phyloP scores from a whole-genome alignment of 768 basidiomycete species.

The Cystoderma amianthinum region DNA sequence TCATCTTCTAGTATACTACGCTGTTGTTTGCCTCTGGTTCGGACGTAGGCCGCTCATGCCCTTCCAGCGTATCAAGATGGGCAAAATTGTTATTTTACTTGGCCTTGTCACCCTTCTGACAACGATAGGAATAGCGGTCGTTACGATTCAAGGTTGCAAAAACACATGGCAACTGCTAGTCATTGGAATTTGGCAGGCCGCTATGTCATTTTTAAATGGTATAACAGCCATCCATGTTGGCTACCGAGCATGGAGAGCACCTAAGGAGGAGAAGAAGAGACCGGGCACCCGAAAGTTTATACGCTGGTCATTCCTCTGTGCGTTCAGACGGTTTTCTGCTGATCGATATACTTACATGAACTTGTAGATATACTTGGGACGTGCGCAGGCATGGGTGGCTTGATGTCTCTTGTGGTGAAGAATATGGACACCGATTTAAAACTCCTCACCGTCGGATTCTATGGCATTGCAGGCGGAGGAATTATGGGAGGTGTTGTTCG shows the following conservation, averaged over 20 bases:
- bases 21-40: constrained; percentile 10
- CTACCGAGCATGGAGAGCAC: no score
- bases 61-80: constrained; percentile 5
- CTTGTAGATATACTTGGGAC: constrained; percentile 21
- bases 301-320: constrained; percentile 3
- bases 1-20: constrained; percentile 12
- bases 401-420: constrained; percentile 18
- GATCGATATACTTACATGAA: no score
- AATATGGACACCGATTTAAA: not conserved
- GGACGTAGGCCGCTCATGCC: constrained; percentile 11
- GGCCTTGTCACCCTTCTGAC: constrained; percentile 6
- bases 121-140: constrained; percentile 6
- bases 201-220: constrained; percentile 10
- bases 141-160: constrained; percentile 8
- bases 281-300: not conserved
- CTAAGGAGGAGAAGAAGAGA: no score
- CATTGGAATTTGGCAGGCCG: constrained; percentile 12
- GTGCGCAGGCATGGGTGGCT: constrained; percentile 22
- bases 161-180: constrained; percentile 11
- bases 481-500: not conserved
- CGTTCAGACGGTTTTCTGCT: no score
- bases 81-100: constrained; percentile 7
- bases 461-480: not conserved
- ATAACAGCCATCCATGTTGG: constrained; percentile 11
- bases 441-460: not conserved